A percentile compares a stretch with the other conserved stretches of the same genome.
Conservation (phyloP, 2,329 filamentous ascomycete genomes). For the Fusarium sp. region DNA sequence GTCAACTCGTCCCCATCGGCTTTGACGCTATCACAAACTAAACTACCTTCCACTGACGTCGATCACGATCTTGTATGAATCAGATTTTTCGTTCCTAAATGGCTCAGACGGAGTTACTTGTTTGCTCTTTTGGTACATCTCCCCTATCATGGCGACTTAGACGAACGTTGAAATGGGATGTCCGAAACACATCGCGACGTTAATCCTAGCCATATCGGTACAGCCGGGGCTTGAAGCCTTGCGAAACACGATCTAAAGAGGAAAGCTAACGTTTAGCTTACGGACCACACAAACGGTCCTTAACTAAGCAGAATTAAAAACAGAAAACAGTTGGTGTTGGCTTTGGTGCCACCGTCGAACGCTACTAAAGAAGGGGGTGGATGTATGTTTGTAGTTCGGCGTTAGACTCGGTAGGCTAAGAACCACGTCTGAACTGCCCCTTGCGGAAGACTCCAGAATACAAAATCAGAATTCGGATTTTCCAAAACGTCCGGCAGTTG, state of each 20-base stretch:
- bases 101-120: background rate
- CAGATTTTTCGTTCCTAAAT: background rate
- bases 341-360: conserved; percentile 10
- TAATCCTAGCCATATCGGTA: conserved; percentile 4
- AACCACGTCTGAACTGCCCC: background rate
- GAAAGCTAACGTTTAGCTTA: background rate
- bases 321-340: background rate
- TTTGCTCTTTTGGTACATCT: background rate
- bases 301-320: background rate
- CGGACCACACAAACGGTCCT: conserved; percentile 3
- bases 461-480: background rate
- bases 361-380: background rate
- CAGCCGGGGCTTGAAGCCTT: background rate
- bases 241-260: background rate
- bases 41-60: conserved; percentile 6
- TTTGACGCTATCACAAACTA: conserved; percentile 11
- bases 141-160: background rate
- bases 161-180: conserved; percentile 1
- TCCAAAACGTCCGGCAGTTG: conserved; percentile 6
- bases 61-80: background rate
- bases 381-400: background rate
- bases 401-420: background rate
- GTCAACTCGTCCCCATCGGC: background rate
- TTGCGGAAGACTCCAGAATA: background rate
- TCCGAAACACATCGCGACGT: conserved; percentile 10